Evolutionary conservation across 257 asterid genomes (phyloP).

Genomic region (Marsdenia floribunda): DNA sequence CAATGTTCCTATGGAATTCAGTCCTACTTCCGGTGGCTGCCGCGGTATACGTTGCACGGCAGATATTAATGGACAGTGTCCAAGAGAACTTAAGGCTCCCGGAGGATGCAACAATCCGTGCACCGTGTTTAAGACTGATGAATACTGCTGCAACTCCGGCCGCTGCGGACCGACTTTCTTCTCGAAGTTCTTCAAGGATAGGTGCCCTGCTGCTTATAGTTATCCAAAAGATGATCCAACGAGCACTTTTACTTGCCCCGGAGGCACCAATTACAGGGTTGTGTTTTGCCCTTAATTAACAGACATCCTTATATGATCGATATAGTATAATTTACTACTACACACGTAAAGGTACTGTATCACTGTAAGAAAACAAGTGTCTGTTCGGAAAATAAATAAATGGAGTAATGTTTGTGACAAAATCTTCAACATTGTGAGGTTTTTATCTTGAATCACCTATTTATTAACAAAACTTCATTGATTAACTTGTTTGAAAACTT

Average conservation of each 20-base stretch:
- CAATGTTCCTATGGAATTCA: constrained; percentile 41
- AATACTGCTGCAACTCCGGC: constrained; percentile 63
- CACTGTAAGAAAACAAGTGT: no score
- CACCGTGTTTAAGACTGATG: constrained; percentile 47
- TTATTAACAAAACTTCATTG: no score
- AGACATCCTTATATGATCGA: no score
- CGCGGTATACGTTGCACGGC: constrained; percentile 6
- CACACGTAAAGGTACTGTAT: no score
- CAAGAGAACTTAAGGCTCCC: constrained; percentile 29
- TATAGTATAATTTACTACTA: no score
- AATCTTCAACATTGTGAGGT: no score
- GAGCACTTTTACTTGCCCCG: constrained; percentile 18
- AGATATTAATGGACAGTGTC: constrained; percentile 27
- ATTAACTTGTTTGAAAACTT: no score
- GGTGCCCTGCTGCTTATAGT: constrained; percentile 52
- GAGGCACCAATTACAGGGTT: constrained; percentile 21
- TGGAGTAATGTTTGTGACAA: no score
- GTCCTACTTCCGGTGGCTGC: constrained; percentile 29
- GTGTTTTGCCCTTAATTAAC: constrained; percentile 25
- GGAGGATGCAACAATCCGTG: constrained; percentile 87
- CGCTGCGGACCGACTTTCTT: constrained; percentile 44
- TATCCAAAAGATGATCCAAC: constrained; percentile 31
- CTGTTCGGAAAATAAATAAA: no score
- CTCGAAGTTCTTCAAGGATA: constrained; percentile 49
- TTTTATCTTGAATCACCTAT: no score